Evolutionary conservation across 805 yeast species (phyloP).

Genomic region (Nakazawaea peltata): DNA sequence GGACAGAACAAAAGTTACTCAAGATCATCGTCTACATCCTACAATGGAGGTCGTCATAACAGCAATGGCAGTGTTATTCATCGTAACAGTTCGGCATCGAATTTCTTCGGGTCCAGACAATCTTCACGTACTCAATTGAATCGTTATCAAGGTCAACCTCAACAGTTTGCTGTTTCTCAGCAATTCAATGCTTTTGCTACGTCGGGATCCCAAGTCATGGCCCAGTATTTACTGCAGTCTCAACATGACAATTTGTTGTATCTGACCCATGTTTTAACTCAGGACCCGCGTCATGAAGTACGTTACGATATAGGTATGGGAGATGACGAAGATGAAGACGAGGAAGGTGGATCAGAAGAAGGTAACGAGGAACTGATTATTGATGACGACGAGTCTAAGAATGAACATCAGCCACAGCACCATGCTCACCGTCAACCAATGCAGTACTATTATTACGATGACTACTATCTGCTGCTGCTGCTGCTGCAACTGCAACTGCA

Average conservation of each 20-base stretch:
- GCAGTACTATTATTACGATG: no score
- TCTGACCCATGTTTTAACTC: conserved; percentile 15
- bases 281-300: conserved; percentile 1
- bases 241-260: conserved; percentile 54
- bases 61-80: no score
- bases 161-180: conserved; percentile 5
- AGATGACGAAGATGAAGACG: not conserved
- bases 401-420: not conserved
- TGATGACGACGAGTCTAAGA: not conserved
- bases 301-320: not conserved
- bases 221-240: conserved; percentile 67
- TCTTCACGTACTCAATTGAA: conserved; percentile 7
- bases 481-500: not conserved
- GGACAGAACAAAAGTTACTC: no score
- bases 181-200: conserved; percentile 16
- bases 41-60: no score
- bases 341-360: not conserved
- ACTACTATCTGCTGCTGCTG: not conserved
- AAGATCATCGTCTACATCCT: conserved; percentile 9
- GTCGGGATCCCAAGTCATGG: conserved; percentile 70
- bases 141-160: conserved; percentile 1
- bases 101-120: conserved; percentile 6
- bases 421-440: not conserved
- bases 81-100: no score
- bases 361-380: not conserved